Base-by-base conservation (phyloP, 2,329 filamentous ascomycete species). In the Hymenoscyphus repandus region DNA sequence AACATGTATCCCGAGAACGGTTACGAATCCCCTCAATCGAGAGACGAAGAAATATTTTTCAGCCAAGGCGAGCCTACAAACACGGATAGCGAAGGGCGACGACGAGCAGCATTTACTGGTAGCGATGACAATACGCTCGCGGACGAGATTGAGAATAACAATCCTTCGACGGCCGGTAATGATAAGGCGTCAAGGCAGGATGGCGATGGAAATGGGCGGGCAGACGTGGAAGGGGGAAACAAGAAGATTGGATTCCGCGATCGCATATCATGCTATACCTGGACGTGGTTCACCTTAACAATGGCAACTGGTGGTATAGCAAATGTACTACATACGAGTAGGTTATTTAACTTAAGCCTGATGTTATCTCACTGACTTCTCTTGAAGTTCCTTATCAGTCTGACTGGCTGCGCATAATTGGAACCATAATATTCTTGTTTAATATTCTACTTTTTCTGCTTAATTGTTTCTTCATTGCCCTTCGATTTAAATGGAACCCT, bases 221-320 rank as follows among this genome's bases (percentile, higher is more conserved):
- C 5, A 40, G 42, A 37, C n/a, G 50, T 50, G 30, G 45, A 59
- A 61, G 13, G 63, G 66, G 46, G 66, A 63, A 39, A 44, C 31
- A 53, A 42, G 37, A 71, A 67, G 41, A 67, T 77, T 41, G 67
- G 74, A 13, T 60, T 79, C 43, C 69, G 72, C 34, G 77, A 79
- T 54, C 68, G 77, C 33, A 74, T 80, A 52, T 72, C 70, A 37
- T 79, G 74, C 53, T 74, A 74, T 55, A 72, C 72, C 59, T 92
- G 88, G 88, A 90, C 86, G 0, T 92, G 83, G 76, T 92, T 90
- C 62, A 88, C 86, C 18, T 59, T 66, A 53, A 61, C 49, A 20
- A 58, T 78, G 75, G 77, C 77, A 2, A 79, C 77, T 0, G 78
- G 77, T 22, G 76, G 77, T n/a, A 68, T 80, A 51, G 73, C 76